Percentiles rank a stretch among this genome's conserved stretches.
These are phyloP conservation scores for Ambrosia hybrid DNA, from an alignment of 140 eudicot genomes.

Conservation along the genomic window DNA sequence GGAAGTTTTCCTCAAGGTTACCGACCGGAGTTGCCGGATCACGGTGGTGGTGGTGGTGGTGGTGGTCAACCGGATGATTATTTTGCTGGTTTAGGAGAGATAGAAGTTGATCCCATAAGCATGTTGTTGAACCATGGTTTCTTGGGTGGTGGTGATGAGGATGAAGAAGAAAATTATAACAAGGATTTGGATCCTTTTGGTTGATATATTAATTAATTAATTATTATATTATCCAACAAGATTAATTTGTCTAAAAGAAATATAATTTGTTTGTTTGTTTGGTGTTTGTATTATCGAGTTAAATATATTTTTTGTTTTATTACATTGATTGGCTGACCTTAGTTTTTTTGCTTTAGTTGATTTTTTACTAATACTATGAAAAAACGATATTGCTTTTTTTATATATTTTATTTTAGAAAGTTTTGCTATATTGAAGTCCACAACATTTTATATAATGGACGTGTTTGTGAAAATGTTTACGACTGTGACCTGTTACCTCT, in stretches of 20 bases:
- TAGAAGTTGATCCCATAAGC: slow-evolving; percentile 67
- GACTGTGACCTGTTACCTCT: too few relatives aligned
- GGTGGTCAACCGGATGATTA: slow-evolving; percentile 44
- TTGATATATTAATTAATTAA: slow-evolving; percentile 17
- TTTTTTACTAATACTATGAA: too few relatives aligned
- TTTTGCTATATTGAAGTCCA: too few relatives aligned
- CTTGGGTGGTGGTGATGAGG: slow-evolving; percentile 48
- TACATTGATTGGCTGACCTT: slow-evolving; percentile 12
- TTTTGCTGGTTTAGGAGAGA: slow-evolving; percentile 75
- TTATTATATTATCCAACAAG: background rate
- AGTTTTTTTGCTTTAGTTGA: background rate
- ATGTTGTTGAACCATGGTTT: slow-evolving; percentile 64
- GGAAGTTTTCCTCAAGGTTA: slow-evolving; percentile 53
- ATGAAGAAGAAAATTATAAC: slow-evolving; percentile 36
- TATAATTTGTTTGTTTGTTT: slow-evolving; percentile 24
- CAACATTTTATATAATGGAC: too few relatives aligned
- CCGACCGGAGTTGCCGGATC: slow-evolving; percentile 48
- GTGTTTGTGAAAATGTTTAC: too few relatives aligned
- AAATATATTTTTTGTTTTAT: slow-evolving; percentile 19
- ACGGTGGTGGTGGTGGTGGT: slow-evolving; percentile 14
- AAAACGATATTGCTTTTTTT: background rate
- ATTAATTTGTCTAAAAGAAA: slow-evolving; percentile 20
- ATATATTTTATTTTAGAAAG: background rate
- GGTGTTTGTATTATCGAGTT: slow-evolving; percentile 34
- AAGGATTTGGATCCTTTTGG: slow-evolving; percentile 73